Evolutionary conservation across 495 filamentous ascomycete genomes (phyloP), one percentile per base, ranked within the genome.

Genomic region (Hypomontagnella monticulosa): DNA sequence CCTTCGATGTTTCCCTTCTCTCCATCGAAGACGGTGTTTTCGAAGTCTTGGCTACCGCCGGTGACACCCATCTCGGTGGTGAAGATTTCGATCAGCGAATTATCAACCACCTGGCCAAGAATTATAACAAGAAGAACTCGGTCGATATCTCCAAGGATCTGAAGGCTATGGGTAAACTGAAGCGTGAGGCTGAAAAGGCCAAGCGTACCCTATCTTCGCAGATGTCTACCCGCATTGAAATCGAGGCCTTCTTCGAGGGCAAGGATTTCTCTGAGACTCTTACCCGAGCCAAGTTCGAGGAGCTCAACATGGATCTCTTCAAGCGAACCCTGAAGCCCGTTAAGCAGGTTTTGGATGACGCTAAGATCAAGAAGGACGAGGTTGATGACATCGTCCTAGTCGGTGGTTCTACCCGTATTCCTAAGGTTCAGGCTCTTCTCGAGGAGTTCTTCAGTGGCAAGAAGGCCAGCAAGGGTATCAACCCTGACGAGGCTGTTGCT

Each of bases 161-260:
- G 56, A 98, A 98, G 92, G 89, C 95, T 55, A 98, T 99, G 95
- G 94, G 95, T 82, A 98, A 98, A 82, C 88, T 99, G 68, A 98
- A 98, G 92, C 95, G 96, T 70, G 96, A 98, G 80, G 95, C 97
- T 72, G 95, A 99, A 84, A 98, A 98, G 88, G 96, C 96, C 80
- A 99, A 99, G 91, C 91, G 96, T 75, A 97, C 93, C 67, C 89
- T 99, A 48, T 98, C 96, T 75, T 96, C 93, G 73, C 93, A 97
- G 83, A 97, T 95, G 93, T 95, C 93, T 65, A 95, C 93, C 69
- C 91, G 93, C 73, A 91, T 99, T 68, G 96, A 99, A 80, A 98
- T 99, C 64, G 96, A 99, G 79, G 89, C 93, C 66, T 96, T 99
- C 88, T 90, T 92, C 82, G 88, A 95, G 65, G 96, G 96, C 81